Evolutionary conservation across 495 filamentous ascomycete genomes (phyloP).

Genomic region (Haplographium delicatum): DNA sequence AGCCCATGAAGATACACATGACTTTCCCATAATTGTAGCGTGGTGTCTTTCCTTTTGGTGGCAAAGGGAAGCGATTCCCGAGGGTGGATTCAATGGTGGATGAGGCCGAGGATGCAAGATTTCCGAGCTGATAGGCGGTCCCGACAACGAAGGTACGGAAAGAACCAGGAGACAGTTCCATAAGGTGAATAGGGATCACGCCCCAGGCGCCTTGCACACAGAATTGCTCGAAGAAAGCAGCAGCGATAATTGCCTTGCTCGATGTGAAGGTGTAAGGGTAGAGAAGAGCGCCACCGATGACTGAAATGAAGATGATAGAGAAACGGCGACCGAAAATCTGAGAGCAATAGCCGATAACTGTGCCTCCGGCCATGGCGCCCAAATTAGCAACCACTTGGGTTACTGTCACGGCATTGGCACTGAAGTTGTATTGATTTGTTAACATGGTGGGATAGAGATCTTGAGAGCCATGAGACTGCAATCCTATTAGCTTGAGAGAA

Average conservation of each 20-base stretch:
- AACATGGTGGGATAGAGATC: slow-evolving; percentile 89
- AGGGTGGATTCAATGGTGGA: slow-evolving; percentile 82
- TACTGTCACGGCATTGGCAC: slow-evolving; percentile 64
- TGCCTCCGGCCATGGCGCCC: slow-evolving; percentile 75
- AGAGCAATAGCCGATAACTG: slow-evolving; percentile 66
- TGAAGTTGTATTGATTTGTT: slow-evolving; percentile 69
- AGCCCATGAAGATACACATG: slow-evolving; percentile 90
- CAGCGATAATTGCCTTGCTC: slow-evolving; percentile 57
- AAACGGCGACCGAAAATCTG: slow-evolving; percentile 82
- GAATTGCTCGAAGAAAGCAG: slow-evolving; percentile 90
- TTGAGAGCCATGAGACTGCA: slow-evolving; percentile 78
- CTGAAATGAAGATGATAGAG: slow-evolving; percentile 69
- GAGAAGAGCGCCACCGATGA: slow-evolving; percentile 71
- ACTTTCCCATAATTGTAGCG: slow-evolving; percentile 85
- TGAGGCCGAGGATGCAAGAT: slow-evolving; percentile 72
- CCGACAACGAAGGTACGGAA: slow-evolving; percentile 85
- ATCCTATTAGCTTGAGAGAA: not conserved
- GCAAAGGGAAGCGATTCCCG: slow-evolving; percentile 74
- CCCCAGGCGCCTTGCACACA: slow-evolving; percentile 86
- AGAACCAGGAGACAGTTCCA: slow-evolving; percentile 76
- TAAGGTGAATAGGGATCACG: slow-evolving; percentile 78
- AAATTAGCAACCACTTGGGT: slow-evolving; percentile 84
- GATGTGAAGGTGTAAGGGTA: slow-evolving; percentile 77
- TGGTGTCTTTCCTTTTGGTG: slow-evolving; percentile 40
- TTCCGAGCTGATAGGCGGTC: slow-evolving; percentile 80